A percentile compares a stretch with the other conserved stretches of the same genome.
These are phyloP conservation scores for Phallus indusiatus DNA, from an alignment of 768 basidiomycete species.

Conservation along the genomic window DNA sequence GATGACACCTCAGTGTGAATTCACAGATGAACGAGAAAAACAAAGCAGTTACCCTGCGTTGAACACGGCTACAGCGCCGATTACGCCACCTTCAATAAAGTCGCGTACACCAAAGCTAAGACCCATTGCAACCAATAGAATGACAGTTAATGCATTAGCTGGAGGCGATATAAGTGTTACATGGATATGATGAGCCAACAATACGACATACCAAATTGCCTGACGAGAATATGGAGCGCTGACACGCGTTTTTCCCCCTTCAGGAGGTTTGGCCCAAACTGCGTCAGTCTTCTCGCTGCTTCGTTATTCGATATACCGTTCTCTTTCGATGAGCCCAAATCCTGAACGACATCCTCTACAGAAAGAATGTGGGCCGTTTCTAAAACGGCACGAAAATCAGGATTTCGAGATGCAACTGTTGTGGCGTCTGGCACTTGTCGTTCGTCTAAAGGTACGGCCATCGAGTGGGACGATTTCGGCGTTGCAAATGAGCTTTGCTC, in stretches of 20 bases:
- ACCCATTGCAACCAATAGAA: slow-evolving; percentile 29
- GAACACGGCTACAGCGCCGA: slow-evolving; percentile 32
- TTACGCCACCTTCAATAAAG: slow-evolving; percentile 45
- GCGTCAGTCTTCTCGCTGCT: not conserved
- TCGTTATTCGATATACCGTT: not conserved
- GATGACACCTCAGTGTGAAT: not conserved
- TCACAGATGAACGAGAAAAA: not conserved
- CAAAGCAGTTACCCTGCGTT: slow-evolving; percentile 21
- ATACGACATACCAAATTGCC: not conserved
- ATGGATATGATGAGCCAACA: not conserved
- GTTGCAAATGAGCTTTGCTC: no score
- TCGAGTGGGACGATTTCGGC: not conserved
- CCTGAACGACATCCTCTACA: not conserved
- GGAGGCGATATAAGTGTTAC: not conserved
- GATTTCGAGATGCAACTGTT: not conserved
- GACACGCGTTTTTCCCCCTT: not conserved
- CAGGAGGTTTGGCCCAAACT: not conserved
- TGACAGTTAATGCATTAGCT: slow-evolving; percentile 32
- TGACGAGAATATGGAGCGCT: not conserved
- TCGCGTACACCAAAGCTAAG: slow-evolving; percentile 47
- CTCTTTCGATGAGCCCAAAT: not conserved
- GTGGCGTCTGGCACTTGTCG: not conserved
- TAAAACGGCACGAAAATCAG: not conserved
- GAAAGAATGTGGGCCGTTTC: not conserved
- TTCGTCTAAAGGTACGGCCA: not conserved